phyloP scores from a whole-genome alignment of 805 yeast species.

The Starmerella bombicola region DNA sequence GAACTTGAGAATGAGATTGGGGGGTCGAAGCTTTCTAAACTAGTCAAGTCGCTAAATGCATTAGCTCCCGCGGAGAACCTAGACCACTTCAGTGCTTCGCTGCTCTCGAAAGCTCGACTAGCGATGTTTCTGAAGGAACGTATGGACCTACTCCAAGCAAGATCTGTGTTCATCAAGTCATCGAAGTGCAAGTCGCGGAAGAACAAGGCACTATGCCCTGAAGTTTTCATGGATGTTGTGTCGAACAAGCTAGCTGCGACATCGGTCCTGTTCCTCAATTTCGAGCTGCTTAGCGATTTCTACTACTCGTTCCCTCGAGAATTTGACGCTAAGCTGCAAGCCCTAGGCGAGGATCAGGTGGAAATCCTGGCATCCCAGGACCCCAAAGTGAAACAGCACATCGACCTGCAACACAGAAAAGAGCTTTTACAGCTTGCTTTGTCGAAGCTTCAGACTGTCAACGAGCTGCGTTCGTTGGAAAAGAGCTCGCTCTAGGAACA shows the following conservation, averaged over 20 bases:
- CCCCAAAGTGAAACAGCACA: slow-evolving; percentile 77
- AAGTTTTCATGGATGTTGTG: slow-evolving; percentile 81
- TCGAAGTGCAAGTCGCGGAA: slow-evolving; percentile 65
- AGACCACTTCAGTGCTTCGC: slow-evolving; percentile 48
- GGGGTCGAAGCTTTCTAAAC: slow-evolving; percentile 69
- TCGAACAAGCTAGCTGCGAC: slow-evolving; percentile 86
- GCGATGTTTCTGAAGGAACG: slow-evolving; percentile 73
- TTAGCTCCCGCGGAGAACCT: slow-evolving; percentile 33
- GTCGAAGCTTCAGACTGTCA: slow-evolving; percentile 71
- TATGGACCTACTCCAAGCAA: slow-evolving; percentile 51
- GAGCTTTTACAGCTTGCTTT: slow-evolving; percentile 76
- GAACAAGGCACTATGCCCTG: slow-evolving; percentile 86
- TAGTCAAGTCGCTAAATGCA: slow-evolving; percentile 49
- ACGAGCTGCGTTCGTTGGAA: slow-evolving; percentile 43
- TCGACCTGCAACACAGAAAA: slow-evolving; percentile 86
- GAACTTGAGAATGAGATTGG: slow-evolving; percentile 62
- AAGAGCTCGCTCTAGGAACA: background rate
- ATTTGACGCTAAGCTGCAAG: slow-evolving; percentile 61
- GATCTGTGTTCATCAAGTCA: slow-evolving; percentile 64
- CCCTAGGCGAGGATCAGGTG: slow-evolving; percentile 59
- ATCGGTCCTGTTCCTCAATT: slow-evolving; percentile 83
- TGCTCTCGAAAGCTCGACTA: slow-evolving; percentile 68
- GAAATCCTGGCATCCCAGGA: slow-evolving; percentile 90
- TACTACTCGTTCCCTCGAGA: slow-evolving; percentile 94
- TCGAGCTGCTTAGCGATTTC: slow-evolving; percentile 85